These are phyloP conservation scores for Suillus lakei DNA, from an alignment of 768 basidiomycete species.

Conservation along the genomic window DNA sequence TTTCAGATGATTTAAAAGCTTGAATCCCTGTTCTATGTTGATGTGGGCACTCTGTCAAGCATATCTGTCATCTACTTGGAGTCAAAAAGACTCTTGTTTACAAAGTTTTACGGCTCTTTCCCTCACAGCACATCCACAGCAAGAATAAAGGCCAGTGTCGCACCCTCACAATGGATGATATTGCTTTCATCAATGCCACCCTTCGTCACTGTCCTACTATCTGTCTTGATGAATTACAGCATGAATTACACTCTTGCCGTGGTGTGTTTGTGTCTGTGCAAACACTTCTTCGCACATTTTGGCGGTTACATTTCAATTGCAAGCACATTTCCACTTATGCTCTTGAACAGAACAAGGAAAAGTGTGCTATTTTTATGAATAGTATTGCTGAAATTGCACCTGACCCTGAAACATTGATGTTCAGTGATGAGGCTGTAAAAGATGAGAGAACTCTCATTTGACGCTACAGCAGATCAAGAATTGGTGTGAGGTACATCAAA, in stretches of 20 bases:
- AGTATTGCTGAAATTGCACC: conserved; percentile 13
- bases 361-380: conserved; percentile 16
- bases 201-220: background rate
- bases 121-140: background rate
- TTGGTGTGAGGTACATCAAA: background rate
- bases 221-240: conserved; percentile 18
- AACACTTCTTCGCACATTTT: conserved; percentile 11
- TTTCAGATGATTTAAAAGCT: conserved; percentile 21
- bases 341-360: conserved; percentile 15
- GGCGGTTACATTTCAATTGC: conserved; percentile 8
- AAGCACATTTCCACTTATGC: conserved; percentile 19
- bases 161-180: background rate
- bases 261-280: background rate
- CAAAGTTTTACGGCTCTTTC: conserved; percentile 2
- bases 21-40: conserved; percentile 22
- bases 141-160: background rate
- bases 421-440: conserved; percentile 24
- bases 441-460: conserved; percentile 20
- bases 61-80: conserved; percentile 23
- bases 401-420: conserved; percentile 26
- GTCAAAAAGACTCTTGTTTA: conserved; percentile 21
- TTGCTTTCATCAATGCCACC: background rate
- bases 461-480: background rate
- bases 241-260: background rate
- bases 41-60: conserved; percentile 16